phyloP scores from a whole-genome alignment of 495 filamentous ascomycete species.

The Trichoderma reesei region DNA sequence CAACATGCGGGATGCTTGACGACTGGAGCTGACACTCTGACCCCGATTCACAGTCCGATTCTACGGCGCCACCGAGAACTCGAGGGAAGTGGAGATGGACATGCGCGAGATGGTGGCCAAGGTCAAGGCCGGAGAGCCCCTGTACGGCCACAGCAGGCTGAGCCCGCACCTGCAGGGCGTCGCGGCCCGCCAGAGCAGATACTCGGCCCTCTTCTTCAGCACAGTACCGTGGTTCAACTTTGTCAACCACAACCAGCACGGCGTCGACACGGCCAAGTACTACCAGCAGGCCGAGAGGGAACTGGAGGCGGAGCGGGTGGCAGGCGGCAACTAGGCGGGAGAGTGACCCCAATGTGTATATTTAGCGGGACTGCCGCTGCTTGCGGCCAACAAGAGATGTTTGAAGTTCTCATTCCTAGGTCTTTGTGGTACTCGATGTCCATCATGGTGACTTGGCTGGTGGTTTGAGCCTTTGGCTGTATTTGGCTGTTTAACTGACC shows the following conservation, averaged over 20 bases:
- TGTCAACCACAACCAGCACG: conserved; percentile 95
- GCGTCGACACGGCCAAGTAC: conserved; percentile 96
- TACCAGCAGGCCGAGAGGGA: conserved; percentile 93
- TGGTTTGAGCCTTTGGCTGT: too few relatives aligned
- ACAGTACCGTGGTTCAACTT: conserved; percentile 94
- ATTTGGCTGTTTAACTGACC: too few relatives aligned
- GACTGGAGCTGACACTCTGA: not conserved
- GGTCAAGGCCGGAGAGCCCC: conserved; percentile 79
- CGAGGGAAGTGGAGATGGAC: conserved; percentile 85
- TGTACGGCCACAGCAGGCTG: conserved; percentile 75
- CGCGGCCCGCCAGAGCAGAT: conserved; percentile 83
- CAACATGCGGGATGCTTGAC: not conserved
- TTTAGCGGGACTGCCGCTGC: conserved; percentile 1
- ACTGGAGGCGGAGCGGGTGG: conserved; percentile 61
- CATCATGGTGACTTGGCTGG: too few relatives aligned
- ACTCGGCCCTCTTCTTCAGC: conserved; percentile 70
- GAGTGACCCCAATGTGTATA: not conserved
- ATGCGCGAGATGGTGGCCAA: conserved; percentile 96
- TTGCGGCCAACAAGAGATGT: not conserved
- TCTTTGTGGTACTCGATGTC: too few relatives aligned
- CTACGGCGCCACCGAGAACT: conserved; percentile 88
- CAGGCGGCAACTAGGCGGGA: not conserved
- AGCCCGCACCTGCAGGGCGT: conserved; percentile 88
- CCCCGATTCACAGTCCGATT: conserved; percentile 55
- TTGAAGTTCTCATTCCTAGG: not conserved